These are phyloP conservation scores for Chytriomyces confervae DNA, from an alignment of 192 early-diverging fungal genomes.

Conservation along the genomic window DNA sequence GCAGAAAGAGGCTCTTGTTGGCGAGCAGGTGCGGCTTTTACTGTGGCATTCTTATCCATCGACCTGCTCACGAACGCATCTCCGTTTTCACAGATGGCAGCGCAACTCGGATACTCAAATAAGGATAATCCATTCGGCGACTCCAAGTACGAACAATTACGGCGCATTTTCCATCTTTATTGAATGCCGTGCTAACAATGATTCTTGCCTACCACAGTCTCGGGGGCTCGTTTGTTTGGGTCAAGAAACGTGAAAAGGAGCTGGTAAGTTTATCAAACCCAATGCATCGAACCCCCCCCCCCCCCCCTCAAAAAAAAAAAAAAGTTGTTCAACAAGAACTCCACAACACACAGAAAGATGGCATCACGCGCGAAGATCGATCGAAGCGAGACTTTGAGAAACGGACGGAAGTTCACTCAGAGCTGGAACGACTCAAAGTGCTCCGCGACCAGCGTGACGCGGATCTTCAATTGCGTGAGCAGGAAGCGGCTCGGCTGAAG, in stretches of 20 bases:
- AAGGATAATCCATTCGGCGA: conserved; percentile 84
- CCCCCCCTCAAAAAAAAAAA: no score
- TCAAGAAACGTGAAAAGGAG: conserved; percentile 89
- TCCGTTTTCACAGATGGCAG: conserved; percentile 47
- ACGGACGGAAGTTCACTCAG: conserved; percentile 67
- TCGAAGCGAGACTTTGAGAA: conserved; percentile 59
- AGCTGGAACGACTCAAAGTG: conserved; percentile 83
- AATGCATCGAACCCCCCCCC: no score
- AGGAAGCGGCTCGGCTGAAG: conserved; percentile 73
- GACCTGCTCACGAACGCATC: neutral
- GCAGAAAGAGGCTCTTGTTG: conserved; percentile 29
- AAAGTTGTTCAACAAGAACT: no score
- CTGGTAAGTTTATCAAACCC: neutral
- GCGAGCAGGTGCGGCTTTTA: neutral
- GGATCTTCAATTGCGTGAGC: conserved; percentile 79
- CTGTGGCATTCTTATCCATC: no score
- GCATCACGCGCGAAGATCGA: conserved; percentile 63
- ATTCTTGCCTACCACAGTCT: neutral
- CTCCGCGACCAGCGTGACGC: conserved; percentile 81
- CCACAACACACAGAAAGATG: conserved; percentile 43
- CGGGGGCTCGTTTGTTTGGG: conserved; percentile 80
- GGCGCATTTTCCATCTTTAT: neutral
- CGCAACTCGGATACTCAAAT: conserved; percentile 68
- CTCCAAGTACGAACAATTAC: conserved; percentile 45
- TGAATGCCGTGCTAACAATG: neutral